phyloP scores from a whole-genome alignment of 768 basidiomycete genomes.

The Russula dissimulans region DNA sequence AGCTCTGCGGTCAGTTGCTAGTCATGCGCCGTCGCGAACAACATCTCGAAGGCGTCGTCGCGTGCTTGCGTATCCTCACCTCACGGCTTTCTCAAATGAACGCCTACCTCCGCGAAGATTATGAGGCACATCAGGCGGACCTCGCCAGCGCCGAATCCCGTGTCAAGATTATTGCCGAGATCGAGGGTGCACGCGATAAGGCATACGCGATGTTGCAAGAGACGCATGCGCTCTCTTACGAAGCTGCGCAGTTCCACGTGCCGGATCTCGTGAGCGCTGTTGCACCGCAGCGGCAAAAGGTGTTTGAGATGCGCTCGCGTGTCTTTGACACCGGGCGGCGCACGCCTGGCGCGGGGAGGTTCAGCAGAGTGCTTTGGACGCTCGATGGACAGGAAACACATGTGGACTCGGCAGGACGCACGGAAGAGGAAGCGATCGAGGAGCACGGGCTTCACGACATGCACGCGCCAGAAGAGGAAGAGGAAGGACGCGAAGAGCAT shows the following conservation, averaged over 20 bases:
- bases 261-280: slow-evolving; percentile 61
- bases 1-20: slow-evolving; percentile 64
- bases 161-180: slow-evolving; percentile 39
- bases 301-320: slow-evolving; percentile 54
- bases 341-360: slow-evolving; percentile 46
- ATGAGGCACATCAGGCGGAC: slow-evolving; percentile 41
- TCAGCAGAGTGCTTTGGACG: slow-evolving; percentile 62
- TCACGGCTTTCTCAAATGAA: slow-evolving; percentile 45
- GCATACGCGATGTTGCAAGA: slow-evolving; percentile 50
- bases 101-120: slow-evolving; percentile 46
- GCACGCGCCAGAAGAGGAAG: slow-evolving; percentile 27
- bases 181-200: slow-evolving; percentile 41
- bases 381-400: slow-evolving; percentile 51
- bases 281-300: slow-evolving; percentile 48
- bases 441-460: slow-evolving; percentile 36
- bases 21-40: slow-evolving; percentile 58
- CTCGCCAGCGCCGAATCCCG: slow-evolving; percentile 39
- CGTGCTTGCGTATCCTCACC: slow-evolving; percentile 50
- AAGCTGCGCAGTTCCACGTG: slow-evolving; percentile 58
- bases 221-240: slow-evolving; percentile 60
- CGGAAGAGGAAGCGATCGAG: slow-evolving; percentile 70
- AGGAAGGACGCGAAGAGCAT: slow-evolving; percentile 45
- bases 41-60: slow-evolving; percentile 56
- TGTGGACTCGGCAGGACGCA: slow-evolving; percentile 61
- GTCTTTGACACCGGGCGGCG: slow-evolving; percentile 57